phyloP scores from a whole-genome alignment of 139 green algal genomes.

The Chlorella sp. region DNA sequence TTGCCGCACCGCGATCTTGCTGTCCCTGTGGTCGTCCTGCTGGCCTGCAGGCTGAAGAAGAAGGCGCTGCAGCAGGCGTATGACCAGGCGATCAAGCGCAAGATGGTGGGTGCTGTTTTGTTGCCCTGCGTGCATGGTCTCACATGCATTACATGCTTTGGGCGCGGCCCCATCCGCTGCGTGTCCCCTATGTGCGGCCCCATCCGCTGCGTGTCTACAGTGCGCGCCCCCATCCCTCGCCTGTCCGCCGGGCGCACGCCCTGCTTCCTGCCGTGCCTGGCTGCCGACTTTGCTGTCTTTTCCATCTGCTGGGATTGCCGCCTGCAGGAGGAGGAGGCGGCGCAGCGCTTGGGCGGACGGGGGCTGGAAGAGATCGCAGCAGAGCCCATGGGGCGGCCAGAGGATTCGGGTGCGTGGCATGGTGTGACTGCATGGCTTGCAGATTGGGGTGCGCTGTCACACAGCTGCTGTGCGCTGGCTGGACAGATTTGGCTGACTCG shows the following conservation, averaged over 20 bases:
- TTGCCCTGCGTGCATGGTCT: neutral
- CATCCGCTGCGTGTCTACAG: slow-evolving; percentile 28
- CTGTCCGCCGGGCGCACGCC: slow-evolving; percentile 11
- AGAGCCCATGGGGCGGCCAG: slow-evolving; percentile 25
- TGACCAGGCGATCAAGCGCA: slow-evolving; percentile 76
- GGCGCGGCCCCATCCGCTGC: no score
- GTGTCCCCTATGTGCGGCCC: neutral
- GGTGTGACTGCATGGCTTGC: neutral
- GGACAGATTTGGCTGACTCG: neutral
- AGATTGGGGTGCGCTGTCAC: neutral
- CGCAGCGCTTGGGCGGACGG: slow-evolving; percentile 13
- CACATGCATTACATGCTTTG: neutral
- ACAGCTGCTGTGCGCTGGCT: neutral
- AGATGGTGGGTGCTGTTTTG: slow-evolving; percentile 65
- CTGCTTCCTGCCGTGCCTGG: neutral
- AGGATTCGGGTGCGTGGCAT: slow-evolving; percentile 13
- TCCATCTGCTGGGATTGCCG: neutral
- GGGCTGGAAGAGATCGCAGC: slow-evolving; percentile 26
- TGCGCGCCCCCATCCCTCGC: neutral
- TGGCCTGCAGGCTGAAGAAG: slow-evolving; percentile 71
- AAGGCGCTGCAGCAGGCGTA: slow-evolving; percentile 87
- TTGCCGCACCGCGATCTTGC: neutral
- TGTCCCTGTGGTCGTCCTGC: neutral
- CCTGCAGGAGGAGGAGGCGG: slow-evolving; percentile 22
- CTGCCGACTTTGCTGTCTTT: no score